phyloP scores from a whole-genome alignment of 805 yeast genomes.

The Zygosaccharomyces pseudorouxii region DNA sequence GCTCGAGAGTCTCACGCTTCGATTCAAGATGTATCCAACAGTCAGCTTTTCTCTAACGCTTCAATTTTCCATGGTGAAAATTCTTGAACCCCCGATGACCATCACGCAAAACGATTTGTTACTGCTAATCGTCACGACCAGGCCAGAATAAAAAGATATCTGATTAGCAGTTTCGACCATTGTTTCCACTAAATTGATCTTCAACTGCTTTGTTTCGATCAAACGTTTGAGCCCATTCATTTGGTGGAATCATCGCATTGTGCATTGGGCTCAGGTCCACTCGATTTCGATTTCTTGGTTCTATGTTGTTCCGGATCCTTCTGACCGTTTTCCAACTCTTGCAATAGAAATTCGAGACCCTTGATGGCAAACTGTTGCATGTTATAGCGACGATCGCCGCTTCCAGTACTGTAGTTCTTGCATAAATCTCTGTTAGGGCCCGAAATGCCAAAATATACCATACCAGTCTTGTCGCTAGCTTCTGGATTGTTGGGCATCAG shows the following conservation, averaged over 20 bases:
- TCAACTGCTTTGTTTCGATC: no score
- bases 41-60: background rate
- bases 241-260: background rate
- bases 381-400: conserved; percentile 53
- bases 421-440: conserved; percentile 59
- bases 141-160: no score
- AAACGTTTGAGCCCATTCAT: no score
- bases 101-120: background rate
- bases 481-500: conserved; percentile 38
- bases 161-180: no score
- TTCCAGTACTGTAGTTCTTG: conserved; percentile 41
- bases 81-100: background rate
- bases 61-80: background rate
- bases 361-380: conserved; percentile 71
- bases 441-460: conserved; percentile 64
- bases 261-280: background rate
- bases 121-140: background rate
- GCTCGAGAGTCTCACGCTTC: background rate
- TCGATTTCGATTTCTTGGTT: conserved; percentile 7
- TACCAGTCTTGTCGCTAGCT: conserved; percentile 40
- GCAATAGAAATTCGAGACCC: conserved; percentile 59
- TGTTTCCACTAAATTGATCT: no score
- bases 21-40: background rate
- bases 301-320: conserved; percentile 4
- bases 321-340: conserved; percentile 37